Base-by-base conservation (phyloP, 2,329 filamentous ascomycete species). In the Massarina eburnea region DNA sequence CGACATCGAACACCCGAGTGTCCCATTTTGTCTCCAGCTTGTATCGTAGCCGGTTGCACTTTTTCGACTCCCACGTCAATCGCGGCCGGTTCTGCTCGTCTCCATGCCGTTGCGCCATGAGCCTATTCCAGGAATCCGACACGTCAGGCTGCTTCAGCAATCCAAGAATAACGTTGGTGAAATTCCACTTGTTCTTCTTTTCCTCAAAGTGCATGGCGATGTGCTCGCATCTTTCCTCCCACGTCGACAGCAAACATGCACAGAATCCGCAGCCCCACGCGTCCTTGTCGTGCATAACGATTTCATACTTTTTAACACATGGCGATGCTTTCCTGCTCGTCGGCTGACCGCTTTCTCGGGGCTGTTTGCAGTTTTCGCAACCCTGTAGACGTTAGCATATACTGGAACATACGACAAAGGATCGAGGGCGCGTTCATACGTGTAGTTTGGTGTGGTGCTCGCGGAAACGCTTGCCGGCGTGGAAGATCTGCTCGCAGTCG, bases 231-330 rank as follows among this genome's bases (percentile, higher is more conserved):
- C 85, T 81, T 43, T 84, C 81, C 61, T 86, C 83, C 53, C 82
- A 80, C 10, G 82, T 81, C 14, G 81, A 77, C 46, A 85, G 76
- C 33, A 86, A 75, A 14, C 78, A 79, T 3, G 80, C 83, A 57
- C 84, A 87, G 67, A 86, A 86, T 20, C 84, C 84, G 53, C 84
- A 87, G 1, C 82, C 84, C 80, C 83, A 87, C 30, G 84, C 82
- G 66, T 81, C 83, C 54, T 82, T 78, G 71, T 85, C 83, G 49
- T 78, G 78, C 49, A 82, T 77, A 42, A 70, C 65, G n/a, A 67
- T 67, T 41, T 69, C 66, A 47, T 67, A 67, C 45, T 66, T 68
- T 51, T 70, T 69, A 18, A 69, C 67, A 37, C 66, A 69, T 37
- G 66, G 65, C 24, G 67, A 67, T 15, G 66, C 64, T 52, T 82